Evolutionary conservation across 352 stramenopile genomes (phyloP), one percentile per base, ranked within the genome.

Genomic region (Phytopythium mirpurense): DNA sequence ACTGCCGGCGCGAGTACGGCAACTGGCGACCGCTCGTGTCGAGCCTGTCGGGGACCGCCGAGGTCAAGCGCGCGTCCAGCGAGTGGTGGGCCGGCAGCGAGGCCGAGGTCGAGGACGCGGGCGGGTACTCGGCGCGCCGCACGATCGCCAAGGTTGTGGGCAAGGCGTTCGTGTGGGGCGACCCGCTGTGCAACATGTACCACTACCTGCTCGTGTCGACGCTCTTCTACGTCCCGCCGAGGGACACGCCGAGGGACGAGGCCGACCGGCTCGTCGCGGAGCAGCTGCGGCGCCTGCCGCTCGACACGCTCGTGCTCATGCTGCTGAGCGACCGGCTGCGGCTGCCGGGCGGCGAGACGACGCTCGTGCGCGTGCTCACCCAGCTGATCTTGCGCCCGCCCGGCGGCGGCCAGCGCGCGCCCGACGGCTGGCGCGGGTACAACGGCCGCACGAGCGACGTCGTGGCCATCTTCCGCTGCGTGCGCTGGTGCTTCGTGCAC

Each of bases 401-500:
- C 26, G 44, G 61, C 21, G 61, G 24, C n/a, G 23, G 59, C 29
- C 14, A 49, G 5, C 44, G 44, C 26, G 38, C 37, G 24, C 11
- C 38, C 24, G 7, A 32, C 55, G 49, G 27, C 46, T 23, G 56
- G 23, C 53, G 59, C n/a, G 41, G 54, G 11, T 70, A 64, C 23
- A 74, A 74, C 41, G 71, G 59, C 32, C 51, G 56, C 5, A 42
- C 74, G 21, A 60, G 70, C 45, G 59, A 86, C 32, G 70, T 87
- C 18, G 63, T 72, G 24, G 47, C 59, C 24, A 51, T 88, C 27
- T 84, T 88, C 37, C 54, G 61, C 27, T 90, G 74, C 48, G 72
- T 90, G 50, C 75, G 79, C 11, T 88, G 77, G 79, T 76, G 71
- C 45, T 90, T 76, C 43, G 63, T 78, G 18, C 66, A 82, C 29